Base-by-base conservation (phyloP, 305 asterid genomes). In the Fraxinus floribunda region DNA sequence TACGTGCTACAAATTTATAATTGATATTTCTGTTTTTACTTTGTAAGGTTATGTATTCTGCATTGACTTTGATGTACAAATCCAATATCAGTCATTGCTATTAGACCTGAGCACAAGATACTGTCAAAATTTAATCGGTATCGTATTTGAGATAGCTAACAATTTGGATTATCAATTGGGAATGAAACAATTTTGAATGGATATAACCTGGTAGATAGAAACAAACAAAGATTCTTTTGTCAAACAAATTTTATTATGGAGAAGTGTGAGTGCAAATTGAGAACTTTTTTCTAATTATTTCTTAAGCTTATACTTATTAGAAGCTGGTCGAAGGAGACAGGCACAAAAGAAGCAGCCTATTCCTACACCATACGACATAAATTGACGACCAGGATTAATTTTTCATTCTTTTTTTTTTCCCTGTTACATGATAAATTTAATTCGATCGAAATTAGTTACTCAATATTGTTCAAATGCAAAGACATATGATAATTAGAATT, bases 1-100 rank as follows among this genome's bases (percentile, higher is more conserved):
- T 94, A 93, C 85, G 97, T 76, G 38, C 34, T 66, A 10, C 3
- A 68, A 55, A 75, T 76, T 77, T 75, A 16, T 75, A 22, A 9
- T 60, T 39, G 22, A 26, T n/a, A 11, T 80, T 79, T 81, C 24
- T 68, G 60, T 79, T 34, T 75, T 36, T 38, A 52, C 38, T 72
- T 39, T 41, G 41, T 60, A 81, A 24, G 24, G 11, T 36, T 49
- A 30, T 68, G 75, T 68, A 68, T 30, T 60, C 35, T 26, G 20
- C 55, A 29, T 80, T 76, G 13, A 44, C 79, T 66, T 66, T 76
- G 49, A 68, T 26, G 18, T 20, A 9, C 49, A 29, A 60, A 60
- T 20, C 32, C 71, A 60, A 6, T 20, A 60, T 20, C 30, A 13
- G 39, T 68, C 74, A 26, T 24, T 66, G 32, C 35, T 36, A 36